Percentiles rank a stretch among this genome's conserved stretches.
These are phyloP conservation scores for Ceratocystiopsis brevicomis DNA, from an alignment of 2,329 filamentous ascomycete species.

Conservation along the genomic window DNA sequence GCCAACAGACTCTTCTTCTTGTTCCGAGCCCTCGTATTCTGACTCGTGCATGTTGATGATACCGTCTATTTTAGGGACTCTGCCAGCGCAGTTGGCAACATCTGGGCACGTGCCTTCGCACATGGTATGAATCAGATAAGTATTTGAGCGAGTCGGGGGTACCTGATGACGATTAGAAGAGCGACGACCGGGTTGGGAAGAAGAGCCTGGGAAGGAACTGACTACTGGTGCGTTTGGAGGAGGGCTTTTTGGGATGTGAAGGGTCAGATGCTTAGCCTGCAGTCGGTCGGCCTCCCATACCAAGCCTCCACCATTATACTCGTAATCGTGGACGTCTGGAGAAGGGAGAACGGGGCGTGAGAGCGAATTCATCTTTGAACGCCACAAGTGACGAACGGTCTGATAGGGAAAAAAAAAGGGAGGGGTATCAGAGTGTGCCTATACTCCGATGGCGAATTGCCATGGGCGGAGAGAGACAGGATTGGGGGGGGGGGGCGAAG, in stretches of 20 bases:
- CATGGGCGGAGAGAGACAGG: too few relatives aligned
- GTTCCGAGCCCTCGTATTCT: too few relatives aligned
- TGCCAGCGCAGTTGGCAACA: slow-evolving; percentile 38
- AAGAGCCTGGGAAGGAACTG: slow-evolving; percentile 16
- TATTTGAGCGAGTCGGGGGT: slow-evolving; percentile 31
- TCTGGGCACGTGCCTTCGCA: slow-evolving; percentile 44
- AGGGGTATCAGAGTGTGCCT: too few relatives aligned
- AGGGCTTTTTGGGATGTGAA: slow-evolving; percentile 32
- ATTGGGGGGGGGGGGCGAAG: too few relatives aligned
- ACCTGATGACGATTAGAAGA: slow-evolving; percentile 27
- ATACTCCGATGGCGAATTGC: too few relatives aligned
- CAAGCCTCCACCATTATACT: slow-evolving; percentile 12
- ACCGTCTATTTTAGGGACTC: slow-evolving; percentile 5
- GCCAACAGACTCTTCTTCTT: too few relatives aligned
- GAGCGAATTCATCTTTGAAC: too few relatives aligned
- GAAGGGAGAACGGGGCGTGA: neutral
- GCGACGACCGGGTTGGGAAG: slow-evolving; percentile 20
- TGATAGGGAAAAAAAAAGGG: too few relatives aligned
- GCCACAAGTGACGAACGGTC: too few relatives aligned
- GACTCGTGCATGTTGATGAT: too few relatives aligned
- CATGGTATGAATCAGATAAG: slow-evolving; percentile 47
- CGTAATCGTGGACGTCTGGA: slow-evolving; percentile 23
- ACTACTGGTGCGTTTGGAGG: slow-evolving; percentile 25
- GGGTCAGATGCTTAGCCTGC: slow-evolving; percentile 20
- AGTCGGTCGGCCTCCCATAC: slow-evolving; percentile 23